Conservation (phyloP, 495 filamentous ascomycete species). For the Aspergillus saccharolyticus region DNA sequence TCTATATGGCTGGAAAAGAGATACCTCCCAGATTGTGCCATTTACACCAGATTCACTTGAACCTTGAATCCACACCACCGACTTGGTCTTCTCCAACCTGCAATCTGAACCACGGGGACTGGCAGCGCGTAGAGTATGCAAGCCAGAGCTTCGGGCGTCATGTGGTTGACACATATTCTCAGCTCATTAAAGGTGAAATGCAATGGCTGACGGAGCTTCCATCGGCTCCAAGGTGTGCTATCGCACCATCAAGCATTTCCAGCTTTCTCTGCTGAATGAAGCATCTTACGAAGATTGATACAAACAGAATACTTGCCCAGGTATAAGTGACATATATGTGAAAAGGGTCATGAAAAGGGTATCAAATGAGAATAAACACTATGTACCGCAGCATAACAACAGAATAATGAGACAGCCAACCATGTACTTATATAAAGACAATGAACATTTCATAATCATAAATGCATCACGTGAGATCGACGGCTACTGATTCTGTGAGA, state of each 20-base stretch:
- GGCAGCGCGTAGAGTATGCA: slow-evolving; percentile 49
- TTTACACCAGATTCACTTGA: too few relatives aligned
- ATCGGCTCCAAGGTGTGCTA: too few relatives aligned
- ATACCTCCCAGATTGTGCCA: too few relatives aligned
- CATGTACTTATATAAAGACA: not conserved
- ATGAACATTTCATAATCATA: not conserved
- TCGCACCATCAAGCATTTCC: too few relatives aligned
- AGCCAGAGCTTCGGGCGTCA: slow-evolving; percentile 40
- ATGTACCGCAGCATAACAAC: not conserved
- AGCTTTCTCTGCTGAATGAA: too few relatives aligned
- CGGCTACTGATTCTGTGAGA: not conserved
- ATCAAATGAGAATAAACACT: not conserved
- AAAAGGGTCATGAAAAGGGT: not conserved
- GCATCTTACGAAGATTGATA: too few relatives aligned
- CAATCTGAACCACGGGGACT: slow-evolving; percentile 41
- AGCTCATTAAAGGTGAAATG: slow-evolving; percentile 35
- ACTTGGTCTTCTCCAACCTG: too few relatives aligned
- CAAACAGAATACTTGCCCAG: too few relatives aligned
- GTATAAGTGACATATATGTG: too few relatives aligned
- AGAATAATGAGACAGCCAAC: slow-evolving; percentile 3
- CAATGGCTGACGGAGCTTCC: too few relatives aligned
- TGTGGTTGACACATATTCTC: slow-evolving; percentile 29
- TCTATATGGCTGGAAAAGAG: too few relatives aligned
- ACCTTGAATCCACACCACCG: too few relatives aligned
- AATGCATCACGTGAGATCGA: not conserved